Evolutionary conservation across 257 asterid species (phyloP), one percentile per base, ranked within the genome.

Genomic region (Nicotiana noctiflora): DNA sequence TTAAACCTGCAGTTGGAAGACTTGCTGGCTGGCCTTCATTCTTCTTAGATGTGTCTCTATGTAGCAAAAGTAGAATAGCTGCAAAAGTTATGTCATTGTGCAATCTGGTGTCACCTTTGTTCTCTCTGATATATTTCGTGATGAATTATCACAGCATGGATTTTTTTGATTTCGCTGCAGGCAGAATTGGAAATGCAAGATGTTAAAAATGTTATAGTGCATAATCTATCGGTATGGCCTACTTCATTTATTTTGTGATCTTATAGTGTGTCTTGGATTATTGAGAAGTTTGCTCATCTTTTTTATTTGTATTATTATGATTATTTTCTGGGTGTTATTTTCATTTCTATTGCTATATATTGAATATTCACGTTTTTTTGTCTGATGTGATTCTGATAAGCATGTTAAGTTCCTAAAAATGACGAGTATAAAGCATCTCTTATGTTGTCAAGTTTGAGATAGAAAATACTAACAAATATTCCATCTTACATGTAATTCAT

Each of bases 151-250:
- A 49, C 40, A 74, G 0, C 53, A 18, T 44, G 40, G 3, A 32
- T 12, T 64, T 21, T 70, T 10, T 66, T 79, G 82, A 32, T 68
- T 53, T 61, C 77, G 81, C 59, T 86, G 77, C 97, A 94, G 99
- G 99, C 98, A 53, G 99, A 95, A 86, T 75, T 95, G 94, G 90
- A 75, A 89, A 95, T 95, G 99, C 97, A 95, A 80, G 98, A 95
- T 84, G 93, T 93, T 84, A 91, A 87, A 83, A 92, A 92, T 81
- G 97, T 95, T 56, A 11, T 88, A 19, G 97, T 92, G 84, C 97
- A 95, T 80, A 92, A 93, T 84, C 92, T 93, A 76, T 93, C 98
- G 88, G 99, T 95, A 91, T n/a, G 93, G 65, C 8, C 52, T 57
- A n/a, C 80, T 87, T 82, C 76, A 55, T 77, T 75, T 60, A 49